Evolutionary conservation across 192 early-diverging fungal genomes (phyloP), one percentile per base, ranked within the genome.

Genomic region (Podila epicladia): DNA sequence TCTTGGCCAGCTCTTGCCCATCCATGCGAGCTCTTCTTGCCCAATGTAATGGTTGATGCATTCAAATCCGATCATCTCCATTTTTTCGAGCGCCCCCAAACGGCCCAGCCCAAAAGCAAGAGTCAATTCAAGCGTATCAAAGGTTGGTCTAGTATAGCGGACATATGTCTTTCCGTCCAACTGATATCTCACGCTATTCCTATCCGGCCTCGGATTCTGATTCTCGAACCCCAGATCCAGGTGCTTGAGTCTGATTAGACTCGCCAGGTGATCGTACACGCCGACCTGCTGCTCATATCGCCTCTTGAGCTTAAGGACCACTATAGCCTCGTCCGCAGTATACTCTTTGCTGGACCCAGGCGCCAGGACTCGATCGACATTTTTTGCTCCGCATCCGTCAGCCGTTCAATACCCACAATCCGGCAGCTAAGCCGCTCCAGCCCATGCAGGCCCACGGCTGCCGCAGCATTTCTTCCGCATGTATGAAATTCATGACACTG

Each of bases 51-150:
- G 67, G 5, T 69, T 59, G 0, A 59, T 19, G 5, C 35, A 28
- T 37, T 69, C 67, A 7, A 69, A 69, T 37, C 67, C 67, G 48
- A 60, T 28, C 38, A 69, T 8, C 67, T 69, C 67, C 37, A 69
- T 24, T 15, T 60, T 1, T 17, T 69, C 32, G 13, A 69, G 55
- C 17, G 7, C 37, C 2, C 1, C 53, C 0, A 68, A 29, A 0
- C 19, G 53, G 0, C 24, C 22, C 11, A 68, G 20, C 12, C 67
- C 67, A 15, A 37, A 58, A 12, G 57, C 67, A 3, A 58, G n/a
- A 2, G 67, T 60, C n/a, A 68, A 57, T 5, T 33, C 11, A 22
- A 68, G 2, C 0, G 58, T 41, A 20, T 69, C 37, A 59, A 29
- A 26, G 13, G 9, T 24, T 5, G 48, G 29, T 6, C 5, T 17